Evolutionary conservation across 2,329 filamentous ascomycete genomes (phyloP), one percentile per base, ranked within the genome.

Genomic region (Botrytis tulipae): DNA sequence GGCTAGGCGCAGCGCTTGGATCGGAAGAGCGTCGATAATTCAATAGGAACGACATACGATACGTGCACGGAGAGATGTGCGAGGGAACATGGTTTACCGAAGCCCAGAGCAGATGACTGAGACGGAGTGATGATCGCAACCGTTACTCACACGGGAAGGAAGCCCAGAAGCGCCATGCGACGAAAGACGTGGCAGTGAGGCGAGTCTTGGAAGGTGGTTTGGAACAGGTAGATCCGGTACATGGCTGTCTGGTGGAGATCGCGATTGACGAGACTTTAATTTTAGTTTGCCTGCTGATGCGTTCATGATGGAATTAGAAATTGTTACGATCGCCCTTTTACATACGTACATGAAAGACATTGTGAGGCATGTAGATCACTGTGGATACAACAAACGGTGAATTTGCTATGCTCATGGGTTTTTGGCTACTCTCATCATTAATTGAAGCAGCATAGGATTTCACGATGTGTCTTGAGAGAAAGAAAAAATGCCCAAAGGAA

Each of bases 281-380:
- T 57, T 57, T 42, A 18, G 51, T 54, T 54, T 54, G 37, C 29
- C 37, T 69, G 48, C 66, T 57, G 66, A 57, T 69, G 48, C 22
- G 35, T 57, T 29, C 35, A 18, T 32, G 48, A 25, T 42, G 66
- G 66, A 57, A 22, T 57, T 57, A 59, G 48, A 57, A 25, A 69
- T 6, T 54, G 7, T 8, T 32, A 25, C 37, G n/a, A 18, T 69
- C 48, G 54, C n/a, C 16, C 51, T 57, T 18, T n/a, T 57, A 57
- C n/a, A 57, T 42, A 25, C 37, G 35, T 57, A 42, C 37, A 69
- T 32, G 66, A 42, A 22, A 42, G 16, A 37, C 16, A 57, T 29
- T 57, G 51, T 40, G 35, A n/a, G 37, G 37, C 14, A 42, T 40
- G 8, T 51, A 57, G 29, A 51, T 22, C 51, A 42, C 40, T 29